A percentile compares a stretch with the other conserved stretches of the same genome.
These are phyloP conservation scores for Artemisia annua DNA, from an alignment of 129 eudicot genomes.

Conservation along the genomic window DNA sequence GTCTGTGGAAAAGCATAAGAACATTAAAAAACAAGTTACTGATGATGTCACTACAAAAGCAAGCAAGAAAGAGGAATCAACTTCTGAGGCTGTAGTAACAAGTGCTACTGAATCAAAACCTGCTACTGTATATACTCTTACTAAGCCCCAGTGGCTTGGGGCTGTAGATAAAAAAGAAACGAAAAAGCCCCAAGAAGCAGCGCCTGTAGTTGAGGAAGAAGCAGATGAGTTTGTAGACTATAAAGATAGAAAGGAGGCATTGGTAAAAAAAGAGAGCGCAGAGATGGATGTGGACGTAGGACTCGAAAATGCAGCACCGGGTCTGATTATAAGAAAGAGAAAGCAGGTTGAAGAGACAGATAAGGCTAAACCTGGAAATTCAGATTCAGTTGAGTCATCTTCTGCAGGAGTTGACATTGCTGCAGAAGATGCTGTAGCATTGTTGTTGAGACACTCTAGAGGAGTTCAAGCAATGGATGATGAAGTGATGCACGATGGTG, in stretches of 20 bases:
- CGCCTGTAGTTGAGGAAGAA: constrained; percentile 31
- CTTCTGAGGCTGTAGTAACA: constrained; percentile 30
- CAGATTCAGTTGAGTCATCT: constrained; percentile 8
- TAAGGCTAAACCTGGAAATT: constrained; percentile 39
- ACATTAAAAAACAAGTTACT: constrained; percentile 31
- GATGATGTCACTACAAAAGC: constrained; percentile 29
- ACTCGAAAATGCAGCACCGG: constrained; percentile 91
- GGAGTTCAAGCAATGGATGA: constrained; percentile 57
- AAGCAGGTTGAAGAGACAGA: constrained; percentile 32
- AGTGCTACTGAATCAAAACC: constrained; percentile 37
- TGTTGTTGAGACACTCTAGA: constrained; percentile 67
- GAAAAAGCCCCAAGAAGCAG: constrained; percentile 39
- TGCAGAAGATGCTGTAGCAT: constrained; percentile 29
- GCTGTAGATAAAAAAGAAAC: constrained; percentile 68
- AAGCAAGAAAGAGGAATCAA: constrained; percentile 31
- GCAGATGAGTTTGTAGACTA: constrained; percentile 80
- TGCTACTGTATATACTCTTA: constrained; percentile 48
- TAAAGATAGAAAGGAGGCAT: constrained; percentile 66
- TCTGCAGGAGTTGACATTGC: too few relatives aligned
- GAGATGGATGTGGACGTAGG: constrained; percentile 34
- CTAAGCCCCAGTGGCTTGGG: constrained; percentile 99
- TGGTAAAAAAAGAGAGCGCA: constrained; percentile 40
- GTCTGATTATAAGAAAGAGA: constrained; percentile 74
- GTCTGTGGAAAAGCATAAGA: constrained; percentile 27
- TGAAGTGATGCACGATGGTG: constrained; percentile 7